Conservation (phyloP, 2,329 filamentous ascomycete species). For the Hypoxylon sp. region DNA sequence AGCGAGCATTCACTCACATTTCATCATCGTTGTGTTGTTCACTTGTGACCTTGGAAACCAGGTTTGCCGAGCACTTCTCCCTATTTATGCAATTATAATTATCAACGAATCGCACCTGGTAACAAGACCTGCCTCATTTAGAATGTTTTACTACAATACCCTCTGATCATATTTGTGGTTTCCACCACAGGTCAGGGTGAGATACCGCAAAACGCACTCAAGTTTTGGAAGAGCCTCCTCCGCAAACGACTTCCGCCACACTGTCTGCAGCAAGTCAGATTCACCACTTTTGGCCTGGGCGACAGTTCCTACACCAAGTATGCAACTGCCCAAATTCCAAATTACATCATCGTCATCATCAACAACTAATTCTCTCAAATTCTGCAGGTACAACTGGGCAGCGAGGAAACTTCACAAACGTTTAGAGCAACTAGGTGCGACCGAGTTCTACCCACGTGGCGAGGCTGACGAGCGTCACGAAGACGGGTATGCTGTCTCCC, state of each 20-base stretch:
- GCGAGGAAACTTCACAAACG: constrained; percentile 89
- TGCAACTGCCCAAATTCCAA: constrained; percentile 46
- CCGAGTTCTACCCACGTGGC: constrained; percentile 80
- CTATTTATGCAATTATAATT: constrained; percentile 11
- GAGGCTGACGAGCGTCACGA: constrained; percentile 96
- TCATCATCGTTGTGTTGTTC: constrained; percentile 14
- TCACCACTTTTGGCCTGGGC: constrained; percentile 90
- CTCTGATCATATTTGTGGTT: constrained; percentile 82
- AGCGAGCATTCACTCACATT: constrained; percentile 6
- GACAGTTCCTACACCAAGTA: constrained; percentile 96
- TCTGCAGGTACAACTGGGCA: constrained; percentile 87
- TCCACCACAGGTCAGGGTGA: constrained; percentile 97
- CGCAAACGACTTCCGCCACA: constrained; percentile 81
- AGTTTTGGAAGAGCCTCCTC: constrained; percentile 88
- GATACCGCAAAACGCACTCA: constrained; percentile 84
- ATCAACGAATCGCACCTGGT: constrained; percentile 24
- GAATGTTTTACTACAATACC: constrained; percentile 66
- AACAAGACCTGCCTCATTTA: constrained; percentile 51
- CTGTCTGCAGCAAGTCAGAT: constrained; percentile 78
- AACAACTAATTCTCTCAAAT: constrained; percentile 25
- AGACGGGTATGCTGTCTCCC: constrained; percentile 72
- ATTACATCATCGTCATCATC: constrained; percentile 27
- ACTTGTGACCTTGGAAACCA: constrained; percentile 5
- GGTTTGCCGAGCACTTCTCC: constrained; percentile 7
- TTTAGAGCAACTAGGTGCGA: constrained; percentile 85